Base-by-base conservation (phyloP, 2,329 filamentous ascomycete species). In the Pseudofabraea citricarpa region DNA sequence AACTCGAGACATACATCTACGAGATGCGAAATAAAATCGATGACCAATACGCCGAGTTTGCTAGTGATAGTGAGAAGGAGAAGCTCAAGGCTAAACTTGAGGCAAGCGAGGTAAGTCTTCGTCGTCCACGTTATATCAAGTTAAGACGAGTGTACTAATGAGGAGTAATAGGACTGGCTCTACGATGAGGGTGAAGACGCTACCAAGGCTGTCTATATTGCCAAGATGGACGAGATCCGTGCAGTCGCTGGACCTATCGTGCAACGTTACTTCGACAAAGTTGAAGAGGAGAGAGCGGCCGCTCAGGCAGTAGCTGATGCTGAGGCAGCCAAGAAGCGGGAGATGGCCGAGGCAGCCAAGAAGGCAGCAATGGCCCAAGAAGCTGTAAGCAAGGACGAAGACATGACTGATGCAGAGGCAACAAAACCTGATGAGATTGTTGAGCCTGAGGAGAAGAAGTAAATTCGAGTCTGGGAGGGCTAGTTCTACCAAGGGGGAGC, bases 1-100 rank as follows among this genome's bases (percentile, higher is more conserved):
- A 97, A 72, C 87, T 98, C 42, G 93, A 98, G 77, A 83, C 88
- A 19, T 95, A 85, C 71, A 96, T 97, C 70, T 98, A 98, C 71
- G 90, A 97, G 61, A 79, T 95, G 64, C 87, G 91, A 58, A 89
- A 89, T 71, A 96, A 96, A 81, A 80, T 97, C 41, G 89, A 96
- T 55, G 90, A 94, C 59, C 79, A 89, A 56, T 96, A 94, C 66
- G 73, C 89, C 53, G 87, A 95, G 39, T 90, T 95, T 53, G 85
- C 87, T 50, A 93, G 73, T 59, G 90, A 96, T 5, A 88, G 94
- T 37, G 91, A 97, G 80, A 96, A 96, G 79, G 71, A 81, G 33
- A 89, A 85, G 70, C 76, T 97, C 55, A 85, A 81, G 64, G 76
- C 80, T 41, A 95, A 93, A 77, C 83, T 96, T 50, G 86, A 87